phyloP scores from a whole-genome alignment of 306 rosid genomes.

The Cucumis cinereus region DNA sequence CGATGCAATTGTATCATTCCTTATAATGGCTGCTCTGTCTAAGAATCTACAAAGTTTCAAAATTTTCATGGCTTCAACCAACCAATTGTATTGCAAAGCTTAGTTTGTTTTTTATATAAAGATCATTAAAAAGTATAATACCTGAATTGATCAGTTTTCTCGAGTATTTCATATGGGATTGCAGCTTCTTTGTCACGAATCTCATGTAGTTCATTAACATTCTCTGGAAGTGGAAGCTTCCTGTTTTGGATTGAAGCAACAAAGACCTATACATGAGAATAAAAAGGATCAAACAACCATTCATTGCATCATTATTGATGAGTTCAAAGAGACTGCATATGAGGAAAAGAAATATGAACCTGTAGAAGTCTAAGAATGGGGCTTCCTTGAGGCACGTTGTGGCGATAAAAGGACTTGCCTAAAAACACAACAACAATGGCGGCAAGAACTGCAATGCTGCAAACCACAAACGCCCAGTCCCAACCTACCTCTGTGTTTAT shows the following conservation, averaged over 20 bases:
- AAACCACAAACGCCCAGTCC: constrained; percentile 45
- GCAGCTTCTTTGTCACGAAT: constrained; percentile 28
- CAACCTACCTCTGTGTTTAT: constrained; percentile 50
- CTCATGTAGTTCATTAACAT: constrained; percentile 39
- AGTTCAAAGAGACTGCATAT: no score
- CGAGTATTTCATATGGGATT: constrained; percentile 32
- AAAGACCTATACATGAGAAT: constrained; percentile 26
- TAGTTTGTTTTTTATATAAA: neutral
- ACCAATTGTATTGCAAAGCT: neutral
- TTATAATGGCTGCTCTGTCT: constrained; percentile 51
- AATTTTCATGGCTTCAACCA: neutral
- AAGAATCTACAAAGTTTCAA: constrained; percentile 33
- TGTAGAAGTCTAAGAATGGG: constrained; percentile 47
- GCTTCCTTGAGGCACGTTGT: constrained; percentile 55
- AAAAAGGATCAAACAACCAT: neutral
- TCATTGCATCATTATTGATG: neutral
- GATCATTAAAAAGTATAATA: neutral
- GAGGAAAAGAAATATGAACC: constrained; percentile 7
- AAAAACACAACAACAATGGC: constrained; percentile 21
- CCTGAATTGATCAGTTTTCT: constrained; percentile 75
- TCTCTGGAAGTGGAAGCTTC: constrained; percentile 41
- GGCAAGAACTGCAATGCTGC: constrained; percentile 27
- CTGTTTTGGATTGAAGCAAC: constrained; percentile 46
- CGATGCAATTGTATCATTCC: constrained; percentile 7
- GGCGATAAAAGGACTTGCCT: constrained; percentile 54